A percentile compares a stretch with the other conserved stretches of the same genome.
Conservation (phyloP, 257 asterid genomes). For the Solanum clarkiae region DNA sequence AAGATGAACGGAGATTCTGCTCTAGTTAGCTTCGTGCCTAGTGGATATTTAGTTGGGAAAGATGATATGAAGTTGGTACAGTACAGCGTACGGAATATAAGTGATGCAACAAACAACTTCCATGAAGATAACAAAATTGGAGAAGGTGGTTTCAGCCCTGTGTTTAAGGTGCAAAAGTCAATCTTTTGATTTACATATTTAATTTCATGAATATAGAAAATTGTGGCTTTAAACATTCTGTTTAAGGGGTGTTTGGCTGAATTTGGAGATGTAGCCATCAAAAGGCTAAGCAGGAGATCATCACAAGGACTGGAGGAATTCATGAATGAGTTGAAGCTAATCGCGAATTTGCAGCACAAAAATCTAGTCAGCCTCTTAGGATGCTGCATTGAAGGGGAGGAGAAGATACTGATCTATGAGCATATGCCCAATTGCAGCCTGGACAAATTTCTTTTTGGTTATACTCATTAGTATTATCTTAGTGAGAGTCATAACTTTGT, state of each 20-base stretch:
- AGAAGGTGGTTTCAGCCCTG: slow-evolving; percentile 7
- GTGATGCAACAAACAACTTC: slow-evolving; percentile 4
- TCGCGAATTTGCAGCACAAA: neutral
- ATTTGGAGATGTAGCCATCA: neutral
- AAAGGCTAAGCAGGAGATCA: neutral
- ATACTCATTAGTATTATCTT: neutral
- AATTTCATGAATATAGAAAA: neutral
- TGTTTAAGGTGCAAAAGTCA: slow-evolving; percentile 1
- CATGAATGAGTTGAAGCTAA: slow-evolving; percentile 5
- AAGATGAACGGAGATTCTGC: neutral
- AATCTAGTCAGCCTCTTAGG: neutral
- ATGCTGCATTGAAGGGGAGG: neutral
- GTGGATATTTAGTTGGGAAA: neutral
- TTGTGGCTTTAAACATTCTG: neutral
- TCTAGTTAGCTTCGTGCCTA: neutral
- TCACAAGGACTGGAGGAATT: slow-evolving; percentile 17
- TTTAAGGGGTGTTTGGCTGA: neutral
- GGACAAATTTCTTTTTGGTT: neutral
- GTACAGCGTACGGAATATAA: neutral
- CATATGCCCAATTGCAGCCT: neutral
- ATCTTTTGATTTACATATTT: neutral
- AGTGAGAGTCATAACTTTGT: neutral
- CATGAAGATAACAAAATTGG: neutral
- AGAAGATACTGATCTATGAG: neutral
- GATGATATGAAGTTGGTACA: neutral